A percentile compares a stretch with the other conserved stretches of the same genome.
phyloP scores from a whole-genome alignment of 495 filamentous ascomycete genomes.

The Penicillium longicatenatum region DNA sequence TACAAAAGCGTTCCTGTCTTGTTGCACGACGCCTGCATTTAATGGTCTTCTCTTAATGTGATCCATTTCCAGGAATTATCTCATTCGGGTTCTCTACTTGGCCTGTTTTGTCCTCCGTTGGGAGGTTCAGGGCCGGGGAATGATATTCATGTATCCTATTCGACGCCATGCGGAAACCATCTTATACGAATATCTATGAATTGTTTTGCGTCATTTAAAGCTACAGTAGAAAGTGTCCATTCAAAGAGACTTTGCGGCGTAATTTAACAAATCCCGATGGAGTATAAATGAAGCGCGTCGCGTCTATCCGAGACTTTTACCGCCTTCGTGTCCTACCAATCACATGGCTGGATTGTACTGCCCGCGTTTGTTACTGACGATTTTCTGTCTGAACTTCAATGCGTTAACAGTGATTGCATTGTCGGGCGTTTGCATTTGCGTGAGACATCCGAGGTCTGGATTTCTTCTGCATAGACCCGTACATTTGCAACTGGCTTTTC shows the following conservation, averaged over 20 bases:
- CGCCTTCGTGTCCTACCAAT: constrained; percentile 18
- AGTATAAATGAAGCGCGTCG: constrained; percentile 31
- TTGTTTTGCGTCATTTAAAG: not conserved
- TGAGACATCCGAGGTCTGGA: not conserved
- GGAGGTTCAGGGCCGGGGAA: constrained; percentile 18
- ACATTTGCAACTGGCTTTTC: not conserved
- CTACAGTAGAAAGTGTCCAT: too few relatives aligned
- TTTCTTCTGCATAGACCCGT: not conserved
- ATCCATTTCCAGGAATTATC: constrained; percentile 6
- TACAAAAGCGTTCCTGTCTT: constrained; percentile 42
- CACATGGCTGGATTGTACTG: constrained; percentile 6
- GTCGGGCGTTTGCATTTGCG: not conserved
- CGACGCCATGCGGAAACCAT: constrained; percentile 26
- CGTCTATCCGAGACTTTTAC: constrained; percentile 15
- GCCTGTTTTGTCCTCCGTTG: constrained; percentile 16
- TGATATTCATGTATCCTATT: constrained; percentile 37
- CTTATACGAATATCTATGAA: constrained; percentile 23
- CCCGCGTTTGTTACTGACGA: constrained; percentile 20
- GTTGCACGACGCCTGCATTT: constrained; percentile 9
- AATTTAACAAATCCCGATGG: constrained; percentile 8
- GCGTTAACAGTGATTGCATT: not conserved
- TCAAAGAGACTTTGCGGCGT: too few relatives aligned
- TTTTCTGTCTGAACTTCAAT: constrained; percentile 15
- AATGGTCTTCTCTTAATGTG: constrained; percentile 19
- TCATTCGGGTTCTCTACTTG: constrained; percentile 15